phyloP scores from a whole-genome alignment of 2,329 filamentous ascomycete species.

The Dothideomycetes sp. region DNA sequence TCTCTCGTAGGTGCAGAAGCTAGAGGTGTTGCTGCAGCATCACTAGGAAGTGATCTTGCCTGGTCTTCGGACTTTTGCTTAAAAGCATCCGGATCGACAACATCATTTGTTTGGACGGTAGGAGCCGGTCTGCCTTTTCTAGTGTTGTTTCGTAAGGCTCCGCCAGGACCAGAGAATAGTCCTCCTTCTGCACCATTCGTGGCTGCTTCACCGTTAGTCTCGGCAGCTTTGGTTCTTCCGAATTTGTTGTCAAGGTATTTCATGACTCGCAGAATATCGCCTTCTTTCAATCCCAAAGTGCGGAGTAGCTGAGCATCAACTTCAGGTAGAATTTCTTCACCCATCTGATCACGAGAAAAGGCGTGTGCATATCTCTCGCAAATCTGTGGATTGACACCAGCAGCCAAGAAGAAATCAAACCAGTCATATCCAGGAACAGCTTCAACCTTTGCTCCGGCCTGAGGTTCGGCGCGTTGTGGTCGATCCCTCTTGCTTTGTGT shows the following conservation, averaged over 20 bases:
- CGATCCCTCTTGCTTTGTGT: slow-evolving; percentile 39
- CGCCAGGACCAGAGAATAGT: slow-evolving; percentile 88
- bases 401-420: slow-evolving; percentile 96
- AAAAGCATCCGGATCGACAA: slow-evolving; percentile 80
- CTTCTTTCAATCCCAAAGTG: slow-evolving; percentile 86
- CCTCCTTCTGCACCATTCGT: slow-evolving; percentile 55
- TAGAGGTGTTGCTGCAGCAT: slow-evolving; percentile 39
- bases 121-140: slow-evolving; percentile 82
- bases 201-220: slow-evolving; percentile 45
- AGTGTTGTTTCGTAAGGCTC: slow-evolving; percentile 84
- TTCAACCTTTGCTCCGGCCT: slow-evolving; percentile 53
- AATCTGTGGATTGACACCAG: slow-evolving; percentile 81
- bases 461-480: slow-evolving; percentile 14
- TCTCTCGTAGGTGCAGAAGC: slow-evolving; percentile 34
- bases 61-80: slow-evolving; percentile 45
- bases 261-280: slow-evolving; percentile 93
- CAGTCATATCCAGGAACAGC: slow-evolving; percentile 79
- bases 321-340: slow-evolving; percentile 82
- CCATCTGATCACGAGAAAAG: slow-evolving; percentile 87
- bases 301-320: slow-evolving; percentile 74
- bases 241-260: slow-evolving; percentile 75
- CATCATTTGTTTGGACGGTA: slow-evolving; percentile 72
- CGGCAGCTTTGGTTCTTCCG: slow-evolving; percentile 41
- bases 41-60: slow-evolving; percentile 22
- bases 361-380: slow-evolving; percentile 91